Evolutionary conservation across 495 filamentous ascomycete species (phyloP).

Genomic region (Pseudevernia furfuracea): DNA sequence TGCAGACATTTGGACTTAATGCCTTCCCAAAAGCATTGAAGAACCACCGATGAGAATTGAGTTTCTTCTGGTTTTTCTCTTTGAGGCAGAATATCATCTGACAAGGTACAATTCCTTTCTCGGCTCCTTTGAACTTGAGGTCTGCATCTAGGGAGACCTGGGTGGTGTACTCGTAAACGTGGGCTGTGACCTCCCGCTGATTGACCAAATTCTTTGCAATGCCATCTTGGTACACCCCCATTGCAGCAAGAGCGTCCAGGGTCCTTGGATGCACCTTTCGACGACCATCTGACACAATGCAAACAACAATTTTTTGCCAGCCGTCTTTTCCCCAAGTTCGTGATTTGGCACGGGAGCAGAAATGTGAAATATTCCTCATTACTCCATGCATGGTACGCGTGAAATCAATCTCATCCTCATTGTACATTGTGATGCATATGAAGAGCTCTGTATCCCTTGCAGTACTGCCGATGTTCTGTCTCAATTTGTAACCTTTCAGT

Average conservation of each 20-base stretch:
- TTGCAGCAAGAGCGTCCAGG: constrained; percentile 88
- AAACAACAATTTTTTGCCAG: constrained; percentile 99
- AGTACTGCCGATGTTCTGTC: constrained; percentile 86
- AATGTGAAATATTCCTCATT: constrained; percentile 95
- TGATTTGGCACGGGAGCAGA: constrained; percentile 85
- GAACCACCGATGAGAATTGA: constrained; percentile 99
- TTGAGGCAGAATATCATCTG: constrained; percentile 99
- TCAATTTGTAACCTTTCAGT: constrained; percentile 77
- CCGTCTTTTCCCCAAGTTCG: constrained; percentile 95
- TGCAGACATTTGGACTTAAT: constrained; percentile 91
- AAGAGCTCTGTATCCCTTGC: constrained; percentile 93
- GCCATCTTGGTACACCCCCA: constrained; percentile 98
- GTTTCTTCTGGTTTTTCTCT: constrained; percentile 94
- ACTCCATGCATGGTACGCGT: constrained; percentile 98
- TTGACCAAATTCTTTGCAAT: constrained; percentile 99
- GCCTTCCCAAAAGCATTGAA: constrained; percentile 97
- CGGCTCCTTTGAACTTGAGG: constrained; percentile 96
- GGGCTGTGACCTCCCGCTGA: constrained; percentile 70
- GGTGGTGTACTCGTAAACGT: constrained; percentile 98
- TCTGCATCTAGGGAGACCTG: constrained; percentile 94
- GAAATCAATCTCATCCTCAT: constrained; percentile 93
- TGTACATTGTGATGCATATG: constrained; percentile 98
- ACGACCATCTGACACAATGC: constrained; percentile 88
- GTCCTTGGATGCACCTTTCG: constrained; percentile 91
- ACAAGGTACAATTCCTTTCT: constrained; percentile 97